Evolutionary conservation across 2,329 filamentous ascomycete genomes (phyloP).

Genomic region (Stachybotrys chlorohalonatus): DNA sequence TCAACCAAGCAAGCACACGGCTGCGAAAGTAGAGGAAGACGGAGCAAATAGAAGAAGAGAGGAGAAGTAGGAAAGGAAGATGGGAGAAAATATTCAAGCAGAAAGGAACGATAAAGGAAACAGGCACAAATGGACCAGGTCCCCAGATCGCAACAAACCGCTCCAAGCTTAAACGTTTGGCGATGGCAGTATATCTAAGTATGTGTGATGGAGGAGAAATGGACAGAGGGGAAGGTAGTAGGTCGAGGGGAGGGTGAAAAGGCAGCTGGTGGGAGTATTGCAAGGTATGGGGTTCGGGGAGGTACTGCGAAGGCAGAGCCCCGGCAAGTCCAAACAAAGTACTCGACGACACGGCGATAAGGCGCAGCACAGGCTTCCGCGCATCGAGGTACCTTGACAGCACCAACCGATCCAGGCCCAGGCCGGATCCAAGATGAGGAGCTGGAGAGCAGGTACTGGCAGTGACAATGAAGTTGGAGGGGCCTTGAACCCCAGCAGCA

Average conservation of each 20-base stretch:
- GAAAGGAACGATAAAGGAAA: constrained; percentile 13
- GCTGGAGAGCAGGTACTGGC: not conserved
- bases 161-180: not conserved
- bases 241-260: not conserved
- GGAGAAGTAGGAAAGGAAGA: constrained; percentile 13
- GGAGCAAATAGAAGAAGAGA: constrained; percentile 7
- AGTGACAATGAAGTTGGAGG: not conserved
- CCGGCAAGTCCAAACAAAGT: not conserved
- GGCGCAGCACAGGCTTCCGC: too few species aligned
- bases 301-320: not conserved
- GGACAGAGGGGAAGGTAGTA: not conserved
- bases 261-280: not conserved
- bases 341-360: too few species aligned
- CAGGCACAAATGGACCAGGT: constrained; percentile 11
- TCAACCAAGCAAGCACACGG: constrained; percentile 2
- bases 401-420: too few species aligned
- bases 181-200: not conserved
- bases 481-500: not conserved
- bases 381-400: too few species aligned
- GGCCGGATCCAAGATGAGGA: too few species aligned
- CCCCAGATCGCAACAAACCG: constrained; percentile 5
- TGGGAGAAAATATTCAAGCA: constrained; percentile 10
- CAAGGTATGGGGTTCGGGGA: not conserved
- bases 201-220: not conserved
- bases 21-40: constrained; percentile 1